Conservation (phyloP, 495 filamentous ascomycete genomes). For the Penicillium lagena region DNA sequence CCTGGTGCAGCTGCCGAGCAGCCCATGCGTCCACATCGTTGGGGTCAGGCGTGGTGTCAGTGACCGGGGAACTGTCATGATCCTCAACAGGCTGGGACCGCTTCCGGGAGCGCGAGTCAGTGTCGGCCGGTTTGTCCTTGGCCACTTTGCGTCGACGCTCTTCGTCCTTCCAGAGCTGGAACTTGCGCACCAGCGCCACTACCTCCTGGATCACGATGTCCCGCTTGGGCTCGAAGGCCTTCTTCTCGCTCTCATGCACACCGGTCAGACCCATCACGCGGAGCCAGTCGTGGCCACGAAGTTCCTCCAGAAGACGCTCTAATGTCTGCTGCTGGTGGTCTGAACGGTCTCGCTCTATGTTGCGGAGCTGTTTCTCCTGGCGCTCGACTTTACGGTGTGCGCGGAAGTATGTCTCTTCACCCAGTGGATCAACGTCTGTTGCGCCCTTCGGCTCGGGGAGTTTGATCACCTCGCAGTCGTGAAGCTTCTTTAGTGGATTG, state of each 20-base stretch:
- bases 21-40: slow-evolving; percentile 70
- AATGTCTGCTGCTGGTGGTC: slow-evolving; percentile 89
- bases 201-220: slow-evolving; percentile 78
- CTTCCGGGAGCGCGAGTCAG: slow-evolving; percentile 16
- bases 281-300: slow-evolving; percentile 90
- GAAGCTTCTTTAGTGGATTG: slow-evolving; percentile 34
- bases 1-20: slow-evolving; percentile 66
- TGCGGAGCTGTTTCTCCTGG: slow-evolving; percentile 87
- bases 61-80: not conserved
- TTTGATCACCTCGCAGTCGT: slow-evolving; percentile 26
- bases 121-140: slow-evolving; percentile 49
- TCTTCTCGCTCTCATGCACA: slow-evolving; percentile 75
- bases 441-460: slow-evolving; percentile 10
- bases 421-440: slow-evolving; percentile 52
- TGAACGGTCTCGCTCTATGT: slow-evolving; percentile 85
- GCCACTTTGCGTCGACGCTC: slow-evolving; percentile 73
- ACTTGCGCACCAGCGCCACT: slow-evolving; percentile 74
- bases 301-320: slow-evolving; percentile 75
- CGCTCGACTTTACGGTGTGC: slow-evolving; percentile 74
- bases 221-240: slow-evolving; percentile 78
- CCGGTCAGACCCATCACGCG: slow-evolving; percentile 88
- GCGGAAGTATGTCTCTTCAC: slow-evolving; percentile 59
- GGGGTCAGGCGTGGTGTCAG: slow-evolving; percentile 46
- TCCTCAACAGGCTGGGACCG: slow-evolving; percentile 12
- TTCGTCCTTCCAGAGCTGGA: slow-evolving; percentile 79